phyloP scores from a whole-genome alignment of 2,329 filamentous ascomycete genomes.

The Laburnicola sp. region DNA sequence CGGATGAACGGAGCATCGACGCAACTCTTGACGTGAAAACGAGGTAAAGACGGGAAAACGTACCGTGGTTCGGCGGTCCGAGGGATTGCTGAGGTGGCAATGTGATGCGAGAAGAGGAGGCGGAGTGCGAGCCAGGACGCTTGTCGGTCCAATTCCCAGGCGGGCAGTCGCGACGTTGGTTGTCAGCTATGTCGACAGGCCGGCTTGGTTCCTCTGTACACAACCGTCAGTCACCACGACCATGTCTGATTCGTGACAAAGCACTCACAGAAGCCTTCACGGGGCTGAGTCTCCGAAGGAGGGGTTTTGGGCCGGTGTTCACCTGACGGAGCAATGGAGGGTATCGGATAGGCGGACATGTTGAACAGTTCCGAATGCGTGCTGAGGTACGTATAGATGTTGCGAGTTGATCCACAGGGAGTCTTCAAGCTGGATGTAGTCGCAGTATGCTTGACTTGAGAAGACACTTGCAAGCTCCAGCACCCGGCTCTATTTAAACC shows the following conservation, averaged over 20 bases:
- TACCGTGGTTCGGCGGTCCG: constrained; percentile 10
- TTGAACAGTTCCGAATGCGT: constrained; percentile 29
- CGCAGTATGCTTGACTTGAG: constrained; percentile 22
- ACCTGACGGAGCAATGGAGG: neutral
- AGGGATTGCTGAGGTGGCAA: constrained; percentile 8
- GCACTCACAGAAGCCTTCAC: constrained; percentile 31
- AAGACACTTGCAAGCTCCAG: constrained; percentile 11
- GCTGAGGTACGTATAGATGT: constrained; percentile 10
- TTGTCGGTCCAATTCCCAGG: constrained; percentile 21
- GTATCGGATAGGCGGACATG: constrained; percentile 20
- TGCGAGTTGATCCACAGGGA: neutral
- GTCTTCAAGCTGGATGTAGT: constrained; percentile 16
- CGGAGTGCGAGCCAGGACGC: constrained; percentile 21
- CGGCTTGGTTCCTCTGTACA: constrained; percentile 7
- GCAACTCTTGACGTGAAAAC: neutral
- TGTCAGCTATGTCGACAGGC: constrained; percentile 10
- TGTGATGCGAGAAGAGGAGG: constrained; percentile 9
- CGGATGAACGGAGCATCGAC: neutral
- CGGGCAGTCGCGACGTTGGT: constrained; percentile 13
- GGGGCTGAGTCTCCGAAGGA: constrained; percentile 3
- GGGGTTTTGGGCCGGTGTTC: too few relatives aligned
- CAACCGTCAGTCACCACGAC: neutral
- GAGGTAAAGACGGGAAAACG: neutral
- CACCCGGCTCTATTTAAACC: constrained; percentile 23
- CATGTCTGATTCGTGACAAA: neutral